phyloP scores from a whole-genome alignment of 805 yeast genomes.

The Gaillardinia entomophila region DNA sequence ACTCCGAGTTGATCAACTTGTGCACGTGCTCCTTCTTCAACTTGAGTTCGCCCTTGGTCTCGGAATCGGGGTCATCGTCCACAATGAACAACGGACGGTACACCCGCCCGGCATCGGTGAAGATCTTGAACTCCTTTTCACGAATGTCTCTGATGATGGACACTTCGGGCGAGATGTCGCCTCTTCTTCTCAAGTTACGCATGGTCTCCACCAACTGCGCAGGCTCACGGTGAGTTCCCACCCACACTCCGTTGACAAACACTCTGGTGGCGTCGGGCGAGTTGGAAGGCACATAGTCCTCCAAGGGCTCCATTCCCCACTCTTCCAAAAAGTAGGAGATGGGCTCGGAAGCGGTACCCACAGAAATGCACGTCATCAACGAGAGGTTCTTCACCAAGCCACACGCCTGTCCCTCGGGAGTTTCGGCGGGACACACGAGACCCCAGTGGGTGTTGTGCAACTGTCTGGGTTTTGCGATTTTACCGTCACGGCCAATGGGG shows the following conservation, averaged over 20 bases:
- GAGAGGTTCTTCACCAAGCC: conserved; percentile 96
- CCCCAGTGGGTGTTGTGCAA: conserved; percentile 99
- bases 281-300: conserved; percentile 90
- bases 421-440: conserved; percentile 98
- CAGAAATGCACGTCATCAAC: conserved; percentile 95
- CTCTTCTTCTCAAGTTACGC: conserved; percentile 87
- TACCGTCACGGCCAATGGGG: conserved; percentile 99
- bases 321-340: conserved; percentile 89
- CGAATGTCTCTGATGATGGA: conserved; percentile 95
- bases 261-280: conserved; percentile 89
- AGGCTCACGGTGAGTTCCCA: conserved; percentile 96
- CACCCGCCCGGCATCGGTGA: conserved; percentile 98
- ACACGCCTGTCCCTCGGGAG: conserved; percentile 99
- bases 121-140: conserved; percentile 91
- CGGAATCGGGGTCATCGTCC: conserved; percentile 72
- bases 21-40: conserved; percentile 81
- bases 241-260: conserved; percentile 99
- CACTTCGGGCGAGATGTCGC: conserved; percentile 94
- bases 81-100: conserved; percentile 95
- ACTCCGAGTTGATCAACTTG: conserved; percentile 56
- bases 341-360: conserved; percentile 96
- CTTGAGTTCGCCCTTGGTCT: conserved; percentile 68
- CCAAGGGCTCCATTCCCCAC: conserved; percentile 99
- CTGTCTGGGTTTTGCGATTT: conserved; percentile 97
- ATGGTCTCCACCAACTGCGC: conserved; percentile 86